Percentiles rank a stretch among this genome's conserved stretches.
These are phyloP conservation scores for Tetradesmus lagerheimii DNA, from an alignment of 139 green algal genomes.

Conservation along the genomic window DNA sequence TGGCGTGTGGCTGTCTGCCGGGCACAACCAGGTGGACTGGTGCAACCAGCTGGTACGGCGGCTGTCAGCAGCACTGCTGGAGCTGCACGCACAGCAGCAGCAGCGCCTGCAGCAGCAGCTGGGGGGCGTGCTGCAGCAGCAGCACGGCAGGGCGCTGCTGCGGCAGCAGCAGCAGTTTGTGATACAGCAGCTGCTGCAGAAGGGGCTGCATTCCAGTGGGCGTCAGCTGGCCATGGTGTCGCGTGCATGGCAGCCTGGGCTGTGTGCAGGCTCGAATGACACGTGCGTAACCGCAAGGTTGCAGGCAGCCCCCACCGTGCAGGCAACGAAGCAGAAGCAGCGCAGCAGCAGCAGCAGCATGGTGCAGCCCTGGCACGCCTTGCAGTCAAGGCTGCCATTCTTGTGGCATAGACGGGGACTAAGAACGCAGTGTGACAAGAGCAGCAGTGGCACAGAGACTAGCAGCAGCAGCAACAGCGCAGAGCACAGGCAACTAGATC, in stretches of 20 bases:
- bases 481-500: neutral
- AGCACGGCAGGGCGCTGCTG: neutral
- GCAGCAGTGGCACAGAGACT: too few relatives aligned
- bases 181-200: neutral
- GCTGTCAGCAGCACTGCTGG: constrained; percentile 51
- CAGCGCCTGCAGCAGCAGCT: constrained; percentile 34
- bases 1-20: constrained; percentile 57
- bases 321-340: neutral
- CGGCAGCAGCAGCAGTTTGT: neutral
- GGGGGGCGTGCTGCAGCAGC: neutral
- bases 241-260: neutral
- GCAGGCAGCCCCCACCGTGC: neutral
- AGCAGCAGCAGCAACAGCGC: neutral
- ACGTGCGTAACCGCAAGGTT: neutral
- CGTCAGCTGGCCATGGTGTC: neutral
- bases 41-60: constrained; percentile 63
- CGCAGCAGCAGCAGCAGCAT: neutral
- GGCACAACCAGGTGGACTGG: constrained; percentile 62
- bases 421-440: neutral
- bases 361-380: neutral
- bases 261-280: neutral
- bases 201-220: neutral
- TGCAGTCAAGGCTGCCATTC: constrained; percentile 5
- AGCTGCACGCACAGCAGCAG: constrained; percentile 6
- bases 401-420: neutral